Evolutionary conservation across 169 alveolate genomes (phyloP), one percentile per base, ranked within the genome.

Genomic region (Plasmodium berghei): DNA sequence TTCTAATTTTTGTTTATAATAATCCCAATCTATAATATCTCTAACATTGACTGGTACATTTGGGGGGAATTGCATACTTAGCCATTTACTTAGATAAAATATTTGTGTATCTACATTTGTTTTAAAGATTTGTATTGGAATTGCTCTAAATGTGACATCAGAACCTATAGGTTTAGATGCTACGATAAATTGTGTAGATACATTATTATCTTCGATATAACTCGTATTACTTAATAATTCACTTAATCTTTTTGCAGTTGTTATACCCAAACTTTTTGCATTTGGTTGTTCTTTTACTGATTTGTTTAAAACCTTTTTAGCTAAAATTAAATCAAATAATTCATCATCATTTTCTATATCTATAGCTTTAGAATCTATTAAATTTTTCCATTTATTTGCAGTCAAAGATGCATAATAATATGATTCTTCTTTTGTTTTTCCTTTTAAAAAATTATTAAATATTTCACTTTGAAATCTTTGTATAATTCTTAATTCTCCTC

Each of bases 401-500:
- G 98, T 98, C 22, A 91, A 92, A 10, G 99, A 99, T 62, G 99
- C 99, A 28, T 97, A 97, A 61, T 95, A 94, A 87, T 97, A 98
- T 56, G 99, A 98, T 83, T 98, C 99, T 72, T 95, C 96, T 80
- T 97, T 95, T 48, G 97, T 95, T 22, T 86, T 88, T 8, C 99
- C 99, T 73, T 95, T 92, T 67, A 98, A 89, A 90, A 98, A 98
- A 87, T 96, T 96, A 20, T 97, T 96, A 87, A 99, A 99, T 52
- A 99, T 97, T 90, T 98, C 99, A 72, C 98, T 98, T 92, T 99
- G 99, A 71, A 99, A 97, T 45, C 96, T 94, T 96, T 98, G 97
- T 46, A 99, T 97, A 77, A 99, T 92, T 63, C 98, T 96, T 90
- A 99, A 96, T 92, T 99, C 99, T 52, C 99, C 99, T 88, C 99